Evolutionary conservation across 2,329 filamentous ascomycete species (phyloP), one percentile per base, ranked within the genome.

Genomic region (Ceratocystis huliohia): DNA sequence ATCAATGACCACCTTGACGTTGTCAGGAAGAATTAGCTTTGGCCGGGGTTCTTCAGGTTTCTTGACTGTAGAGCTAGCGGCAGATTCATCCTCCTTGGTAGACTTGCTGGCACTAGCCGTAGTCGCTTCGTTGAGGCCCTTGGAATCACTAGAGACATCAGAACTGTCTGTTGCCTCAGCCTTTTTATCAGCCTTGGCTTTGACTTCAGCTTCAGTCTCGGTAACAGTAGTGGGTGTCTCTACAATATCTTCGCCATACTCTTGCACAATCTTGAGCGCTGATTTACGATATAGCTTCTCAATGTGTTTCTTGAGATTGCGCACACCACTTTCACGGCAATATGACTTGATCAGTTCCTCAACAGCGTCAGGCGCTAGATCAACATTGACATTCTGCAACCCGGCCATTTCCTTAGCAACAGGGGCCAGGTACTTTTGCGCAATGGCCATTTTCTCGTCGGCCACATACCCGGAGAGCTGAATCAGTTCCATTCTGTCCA

Each of bases 221-320:
- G 59, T 45, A 41, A 13, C 61, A 37, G 63, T 48, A 53, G 69
- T 90, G 85, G 25, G 13, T 7, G 53, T 28, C 63, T 88, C 85
- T 74, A 96, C 92, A 0, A 82, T 89, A 5, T 91, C 87, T 73
- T 96, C 92, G 63, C 93, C 93, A 15, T 97, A 82, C 69, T 97
- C 92, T 74, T 93, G 88, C 13, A 99, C 93, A 70, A 99, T 99
- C 78, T 96, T 97, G 69, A 99, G 81, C 0, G 94, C 95, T 15
- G 93, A 91, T 77, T 99, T 99, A 67, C 94, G 87, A 77, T 96
- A 99, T 2, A 99, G 91, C 79, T 99, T 99, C 76, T 99, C 94
- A 69, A 99, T 99, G 75, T 97, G 93, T 80, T 99, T 97, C 83
- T 99, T 99, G 69, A 99, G 79, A 74, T 99, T 99, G 70, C 94